Evolutionary conservation across 352 stramenopile species (phyloP).

Genomic region (Phytophthora pinifolia): DNA sequence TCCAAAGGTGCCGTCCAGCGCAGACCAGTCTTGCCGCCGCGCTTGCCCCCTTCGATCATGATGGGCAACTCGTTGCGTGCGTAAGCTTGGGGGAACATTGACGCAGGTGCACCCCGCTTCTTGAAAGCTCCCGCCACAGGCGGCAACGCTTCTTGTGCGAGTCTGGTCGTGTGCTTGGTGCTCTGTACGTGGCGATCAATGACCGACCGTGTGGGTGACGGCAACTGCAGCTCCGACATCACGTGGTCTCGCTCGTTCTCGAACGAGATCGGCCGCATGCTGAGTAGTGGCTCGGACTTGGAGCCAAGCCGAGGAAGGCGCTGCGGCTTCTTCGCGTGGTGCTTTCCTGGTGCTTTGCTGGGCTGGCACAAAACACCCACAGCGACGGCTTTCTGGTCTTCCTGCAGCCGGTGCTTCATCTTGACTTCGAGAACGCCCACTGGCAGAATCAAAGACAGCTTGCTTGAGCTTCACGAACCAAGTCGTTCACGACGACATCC

Average conservation of each 20-base stretch:
- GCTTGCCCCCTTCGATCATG: conserved; percentile 65
- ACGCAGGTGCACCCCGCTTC: conserved; percentile 37
- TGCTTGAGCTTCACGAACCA: not conserved
- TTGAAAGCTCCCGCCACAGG: conserved; percentile 62
- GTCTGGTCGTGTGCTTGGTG: conserved; percentile 40
- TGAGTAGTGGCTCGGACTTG: conserved; percentile 16
- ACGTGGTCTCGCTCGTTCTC: conserved; percentile 43
- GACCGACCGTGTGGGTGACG: conserved; percentile 57
- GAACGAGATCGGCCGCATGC: conserved; percentile 40
- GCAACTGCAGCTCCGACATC: conserved; percentile 55
- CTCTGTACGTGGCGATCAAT: conserved; percentile 56
- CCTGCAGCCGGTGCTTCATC: conserved; percentile 62
- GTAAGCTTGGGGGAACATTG: conserved; percentile 62
- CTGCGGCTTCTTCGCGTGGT: conserved; percentile 43
- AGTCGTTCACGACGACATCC: not conserved
- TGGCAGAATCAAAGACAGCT: conserved; percentile 13
- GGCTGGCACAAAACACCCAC: conserved; percentile 38
- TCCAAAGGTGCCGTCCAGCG: conserved; percentile 60
- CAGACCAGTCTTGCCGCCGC: conserved; percentile 33
- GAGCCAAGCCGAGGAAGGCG: conserved; percentile 44
- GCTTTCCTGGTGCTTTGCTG: conserved; percentile 10
- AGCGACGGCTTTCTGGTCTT: conserved; percentile 47
- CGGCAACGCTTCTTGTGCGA: conserved; percentile 37
- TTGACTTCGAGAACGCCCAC: conserved; percentile 67
- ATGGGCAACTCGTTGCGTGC: conserved; percentile 66